A percentile compares a stretch with the other conserved stretches of the same genome.
phyloP scores from a whole-genome alignment of 345 rosid species.

The Eucalyptus tenuipes region DNA sequence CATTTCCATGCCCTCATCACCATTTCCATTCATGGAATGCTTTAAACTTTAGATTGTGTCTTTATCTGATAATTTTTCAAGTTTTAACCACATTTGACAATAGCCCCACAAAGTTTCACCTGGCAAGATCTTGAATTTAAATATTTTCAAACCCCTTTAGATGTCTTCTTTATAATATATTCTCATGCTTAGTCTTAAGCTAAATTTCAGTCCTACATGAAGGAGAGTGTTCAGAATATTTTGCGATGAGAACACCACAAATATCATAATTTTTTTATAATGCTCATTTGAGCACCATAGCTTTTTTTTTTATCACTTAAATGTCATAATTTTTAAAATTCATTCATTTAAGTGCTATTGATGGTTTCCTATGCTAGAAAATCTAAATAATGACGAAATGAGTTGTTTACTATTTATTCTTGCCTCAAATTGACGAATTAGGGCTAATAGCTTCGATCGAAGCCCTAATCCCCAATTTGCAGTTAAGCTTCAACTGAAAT shows the following conservation, averaged over 20 bases:
- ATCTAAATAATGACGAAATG: too few relatives aligned
- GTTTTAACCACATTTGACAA: background rate
- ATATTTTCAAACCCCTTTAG: background rate
- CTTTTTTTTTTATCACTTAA: too few relatives aligned
- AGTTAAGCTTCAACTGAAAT: background rate
- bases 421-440: background rate
- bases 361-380: too few relatives aligned
- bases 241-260: too few relatives aligned
- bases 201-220: fast-evolving
- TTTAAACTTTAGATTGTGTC: background rate
- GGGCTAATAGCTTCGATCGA: background rate
- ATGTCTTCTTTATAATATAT: background rate
- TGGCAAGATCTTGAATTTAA: background rate
- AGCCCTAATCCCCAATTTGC: background rate
- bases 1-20: background rate
- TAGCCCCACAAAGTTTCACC: background rate
- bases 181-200: background rate
- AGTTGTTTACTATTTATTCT: background rate
- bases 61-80: background rate
- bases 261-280: fast-evolving
- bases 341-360: too few relatives aligned
- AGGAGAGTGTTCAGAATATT: background rate
- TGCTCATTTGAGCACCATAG: fast-evolving
- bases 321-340: too few relatives aligned
- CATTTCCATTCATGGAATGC: background rate